These are phyloP conservation scores for Babesia gibsoni DNA, from an alignment of 169 alveolate species.

Conservation along the genomic window DNA sequence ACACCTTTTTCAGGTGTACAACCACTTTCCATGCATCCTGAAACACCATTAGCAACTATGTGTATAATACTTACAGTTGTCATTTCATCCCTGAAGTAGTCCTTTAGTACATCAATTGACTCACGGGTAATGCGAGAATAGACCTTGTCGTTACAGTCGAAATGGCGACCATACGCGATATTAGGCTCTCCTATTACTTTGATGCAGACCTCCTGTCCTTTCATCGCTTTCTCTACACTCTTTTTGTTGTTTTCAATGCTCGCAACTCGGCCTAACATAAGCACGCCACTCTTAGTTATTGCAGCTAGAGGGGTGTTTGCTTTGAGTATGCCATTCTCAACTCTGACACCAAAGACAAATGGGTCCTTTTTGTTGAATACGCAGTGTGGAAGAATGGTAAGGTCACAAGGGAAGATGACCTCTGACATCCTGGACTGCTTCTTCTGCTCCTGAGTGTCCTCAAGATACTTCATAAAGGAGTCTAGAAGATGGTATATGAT, in stretches of 20 bases:
- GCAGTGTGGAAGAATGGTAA: constrained; percentile 89
- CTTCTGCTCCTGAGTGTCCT: constrained; percentile 88
- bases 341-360: constrained; percentile 93
- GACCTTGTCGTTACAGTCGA: constrained; percentile 85
- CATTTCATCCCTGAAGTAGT: constrained; percentile 92
- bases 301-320: constrained; percentile 93
- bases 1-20: constrained; percentile 80
- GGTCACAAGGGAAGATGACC: constrained; percentile 95
- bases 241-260: constrained; percentile 92
- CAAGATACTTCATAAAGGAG: constrained; percentile 90
- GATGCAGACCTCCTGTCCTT: constrained; percentile 87
- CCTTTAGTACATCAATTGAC: constrained; percentile 92
- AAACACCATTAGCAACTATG: background rate
- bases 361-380: constrained; percentile 96
- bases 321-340: constrained; percentile 90
- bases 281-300: constrained; percentile 82
- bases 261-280: constrained; percentile 93
- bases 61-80: constrained; percentile 54
- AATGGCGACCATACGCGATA: constrained; percentile 93
- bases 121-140: constrained; percentile 89
- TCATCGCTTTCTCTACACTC: constrained; percentile 88
- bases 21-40: constrained; percentile 93
- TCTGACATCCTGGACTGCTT: constrained; percentile 74
- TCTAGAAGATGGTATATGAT: constrained; percentile 98
- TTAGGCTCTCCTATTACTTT: constrained; percentile 87